Percentiles rank a stretch among this genome's conserved stretches.
phyloP scores from a whole-genome alignment of 2,329 filamentous ascomycete genomes.

The Pseudogymnoascus sp. region DNA sequence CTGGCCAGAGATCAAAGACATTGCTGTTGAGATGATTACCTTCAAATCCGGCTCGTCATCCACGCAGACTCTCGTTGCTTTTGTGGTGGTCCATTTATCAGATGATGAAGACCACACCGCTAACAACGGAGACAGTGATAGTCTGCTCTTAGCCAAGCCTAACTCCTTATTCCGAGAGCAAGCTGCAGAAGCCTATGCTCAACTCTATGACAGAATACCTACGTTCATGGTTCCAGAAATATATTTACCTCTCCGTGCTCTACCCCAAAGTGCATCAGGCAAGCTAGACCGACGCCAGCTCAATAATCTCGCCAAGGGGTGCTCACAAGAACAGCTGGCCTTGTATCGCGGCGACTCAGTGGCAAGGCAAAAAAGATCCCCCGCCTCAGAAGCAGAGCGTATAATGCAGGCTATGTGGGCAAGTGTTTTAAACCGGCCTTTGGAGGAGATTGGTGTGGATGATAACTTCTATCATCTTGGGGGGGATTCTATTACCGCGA shows the following conservation, averaged over 20 bases:
- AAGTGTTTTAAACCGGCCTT: background rate
- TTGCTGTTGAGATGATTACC: background rate
- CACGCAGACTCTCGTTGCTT: background rate
- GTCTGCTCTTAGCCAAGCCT: background rate
- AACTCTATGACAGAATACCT: background rate
- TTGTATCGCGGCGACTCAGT: background rate
- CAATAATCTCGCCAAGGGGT: background rate
- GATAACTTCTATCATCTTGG: conserved; percentile 14
- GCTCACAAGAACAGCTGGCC: conserved; percentile 12
- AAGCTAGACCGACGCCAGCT: conserved; percentile 13
- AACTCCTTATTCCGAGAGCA: background rate
- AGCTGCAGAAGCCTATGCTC: background rate
- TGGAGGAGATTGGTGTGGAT: background rate
- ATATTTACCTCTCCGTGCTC: background rate
- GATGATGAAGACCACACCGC: background rate
- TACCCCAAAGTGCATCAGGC: conserved; percentile 13
- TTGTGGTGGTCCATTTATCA: background rate
- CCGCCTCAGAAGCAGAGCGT: background rate
- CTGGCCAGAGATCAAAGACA: background rate
- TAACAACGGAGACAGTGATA: background rate
- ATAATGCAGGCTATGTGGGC: background rate
- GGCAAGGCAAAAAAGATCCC: conserved; percentile 10
- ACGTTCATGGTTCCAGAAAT: background rate
- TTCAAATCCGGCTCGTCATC: background rate
- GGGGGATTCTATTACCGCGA: conserved; percentile 20